Evolutionary conservation across 805 yeast genomes (phyloP), one percentile per base, ranked within the genome.

Genomic region (Spathaspora girioi): DNA sequence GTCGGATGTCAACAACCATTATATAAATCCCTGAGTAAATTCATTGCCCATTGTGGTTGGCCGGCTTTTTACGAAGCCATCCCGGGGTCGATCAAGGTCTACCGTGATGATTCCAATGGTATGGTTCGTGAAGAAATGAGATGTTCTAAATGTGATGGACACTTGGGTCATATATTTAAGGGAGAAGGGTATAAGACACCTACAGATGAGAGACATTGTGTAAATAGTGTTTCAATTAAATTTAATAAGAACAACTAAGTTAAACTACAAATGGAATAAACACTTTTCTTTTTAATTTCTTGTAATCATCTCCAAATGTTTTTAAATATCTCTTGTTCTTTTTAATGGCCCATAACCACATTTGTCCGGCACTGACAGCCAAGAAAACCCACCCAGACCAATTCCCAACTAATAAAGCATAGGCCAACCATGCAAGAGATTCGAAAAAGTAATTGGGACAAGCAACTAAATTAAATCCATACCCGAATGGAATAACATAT

Each of bases 391-490:
- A 77, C 31, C 93, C 80, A 35, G 91, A 78, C 80, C 93, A 77
- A 71, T 91, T 90, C 55, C 90, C 86, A 59, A 82, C 84, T 63
- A 90, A 74, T 26, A 90, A 53, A 18, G 93, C 81, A 61, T 85
- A 83, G 26, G 78, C 68, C 1, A 86, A 64, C 97, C 97, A 94
- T 1, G 84, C 76, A 58, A 86, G 69, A 43, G 81, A 72, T 76
- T 94, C 99, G 67, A 91, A 93, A 59, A 90, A 86, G 69, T 94
- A 94, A 73, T 94, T 94, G 58, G 99, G 99, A 68, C 90, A 87
- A n/a, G 94, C 84, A 35, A 92, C 88, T 52, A 76, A 69, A 54
- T 81, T 77, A 65, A 94, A 94, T 9, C 93, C 87, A 59, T 89
- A 96, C 17, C 97, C 97, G 54, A 77, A 76, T 19, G 98, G 96